Evolutionary conservation across 139 green algal species (phyloP).

Genomic region (Ostreobium quekettii): DNA sequence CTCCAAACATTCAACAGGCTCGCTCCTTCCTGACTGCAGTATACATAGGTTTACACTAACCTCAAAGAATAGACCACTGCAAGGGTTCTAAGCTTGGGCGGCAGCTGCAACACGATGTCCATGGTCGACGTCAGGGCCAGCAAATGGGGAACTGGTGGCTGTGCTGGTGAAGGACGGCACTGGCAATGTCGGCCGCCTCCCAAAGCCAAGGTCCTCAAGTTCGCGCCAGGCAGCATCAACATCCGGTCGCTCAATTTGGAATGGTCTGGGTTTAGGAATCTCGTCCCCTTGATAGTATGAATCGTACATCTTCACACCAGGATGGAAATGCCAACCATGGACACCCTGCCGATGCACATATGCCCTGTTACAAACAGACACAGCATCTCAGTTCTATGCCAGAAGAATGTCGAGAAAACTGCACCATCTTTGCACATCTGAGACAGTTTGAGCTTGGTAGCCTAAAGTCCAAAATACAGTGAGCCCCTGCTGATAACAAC

Average conservation of each 20-base stretch:
- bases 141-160: no score
- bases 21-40: no score
- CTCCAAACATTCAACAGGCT: no score
- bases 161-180: no score
- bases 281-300: slow-evolving; percentile 10
- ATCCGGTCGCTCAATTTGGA: slow-evolving; percentile 7
- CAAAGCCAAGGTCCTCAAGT: slow-evolving; percentile 1
- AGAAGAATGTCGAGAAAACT: not conserved
- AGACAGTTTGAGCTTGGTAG: not conserved
- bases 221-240: not conserved
- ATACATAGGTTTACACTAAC: no score
- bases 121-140: no score
- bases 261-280: slow-evolving; percentile 2
- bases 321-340: slow-evolving; percentile 14
- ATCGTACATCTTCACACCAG: slow-evolving; percentile 12
- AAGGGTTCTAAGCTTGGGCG: no score
- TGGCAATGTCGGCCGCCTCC: no score
- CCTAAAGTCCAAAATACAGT: not conserved
- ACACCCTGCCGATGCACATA: slow-evolving; percentile 15
- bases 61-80: no score
- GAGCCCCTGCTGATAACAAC: not conserved
- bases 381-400: not conserved
- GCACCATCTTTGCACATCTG: not conserved
- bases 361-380: not conserved
- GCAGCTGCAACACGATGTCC: no score